Percentiles rank a stretch among this genome's conserved stretches.
Conservation (phyloP, 192 early-diverging fungal species). For the Backusella parvicylindrica region DNA sequence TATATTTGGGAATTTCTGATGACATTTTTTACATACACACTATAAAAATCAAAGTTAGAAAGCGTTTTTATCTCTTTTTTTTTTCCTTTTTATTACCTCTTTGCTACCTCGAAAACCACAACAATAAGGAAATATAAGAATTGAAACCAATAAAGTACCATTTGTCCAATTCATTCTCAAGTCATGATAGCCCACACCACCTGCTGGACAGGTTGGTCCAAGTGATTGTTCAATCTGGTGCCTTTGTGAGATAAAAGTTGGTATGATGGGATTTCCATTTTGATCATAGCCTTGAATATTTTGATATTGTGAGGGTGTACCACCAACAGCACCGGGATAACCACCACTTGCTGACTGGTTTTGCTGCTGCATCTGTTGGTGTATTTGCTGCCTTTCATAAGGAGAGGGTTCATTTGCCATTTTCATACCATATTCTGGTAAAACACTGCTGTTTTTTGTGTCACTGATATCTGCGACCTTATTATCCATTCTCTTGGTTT, state of each 20-base stretch:
- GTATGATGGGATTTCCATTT: slow-evolving; percentile 13
- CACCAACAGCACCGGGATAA: slow-evolving; percentile 9
- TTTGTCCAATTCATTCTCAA: slow-evolving; percentile 34
- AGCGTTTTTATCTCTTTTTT: neutral
- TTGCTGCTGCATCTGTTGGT: neutral
- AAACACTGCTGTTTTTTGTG: neutral
- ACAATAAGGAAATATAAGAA: slow-evolving; percentile 26
- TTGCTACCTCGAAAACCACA: slow-evolving; percentile 28
- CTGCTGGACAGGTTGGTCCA: slow-evolving; percentile 14
- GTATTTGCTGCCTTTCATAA: neutral
- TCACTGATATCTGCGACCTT: neutral
- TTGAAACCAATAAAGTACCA: slow-evolving; percentile 8
- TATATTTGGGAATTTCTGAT: slow-evolving; percentile 21
- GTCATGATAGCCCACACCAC: slow-evolving; percentile 13
- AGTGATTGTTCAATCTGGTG: slow-evolving; percentile 25
- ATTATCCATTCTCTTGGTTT: too few relatives aligned
- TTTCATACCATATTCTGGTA: neutral
- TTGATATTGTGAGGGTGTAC: neutral
- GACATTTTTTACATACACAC: slow-evolving; percentile 30
- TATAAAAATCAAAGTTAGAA: neutral
- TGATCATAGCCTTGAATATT: slow-evolving; percentile 8
- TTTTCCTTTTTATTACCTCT: slow-evolving; percentile 14
- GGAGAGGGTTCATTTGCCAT: neutral
- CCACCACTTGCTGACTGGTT: neutral
- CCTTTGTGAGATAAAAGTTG: slow-evolving; percentile 20